Evolutionary conservation across 176 grass and related monocot species (phyloP), one percentile per base, ranked within the genome.

Genomic region (Canna indica): DNA sequence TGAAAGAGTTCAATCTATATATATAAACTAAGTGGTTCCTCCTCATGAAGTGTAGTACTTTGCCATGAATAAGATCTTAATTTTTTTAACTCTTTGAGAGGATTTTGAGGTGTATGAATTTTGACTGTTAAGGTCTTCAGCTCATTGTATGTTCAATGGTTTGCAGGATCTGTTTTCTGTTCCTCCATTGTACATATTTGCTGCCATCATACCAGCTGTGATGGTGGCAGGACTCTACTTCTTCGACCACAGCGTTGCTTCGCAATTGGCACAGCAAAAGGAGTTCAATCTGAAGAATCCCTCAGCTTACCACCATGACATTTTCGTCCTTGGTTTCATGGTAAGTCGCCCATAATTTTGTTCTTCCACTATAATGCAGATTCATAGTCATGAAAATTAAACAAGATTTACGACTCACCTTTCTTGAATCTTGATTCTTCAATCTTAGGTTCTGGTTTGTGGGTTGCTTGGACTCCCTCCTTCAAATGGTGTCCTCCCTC

Each of bases 191-290:
- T 99, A 99, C 71, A 99, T 99, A 79, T 90, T 99, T 71, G 82
- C 82, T 7, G 94, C 94, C 65, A 81, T 93, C 57, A 28, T 99
- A 60, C 94, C 94, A 64, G 90, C 94, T 58, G 32, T 85, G 75
- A 99, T 99, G 94, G 84, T 99, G 58, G 75, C 94, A 28, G 94
- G 94, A 32, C 84, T 99, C 54, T 99, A 93, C 75, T 99, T 99
- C 81, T 99, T 99, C 73, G 94, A 99, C 71, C 94, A 99, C 48
- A 86, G 86, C 24, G 94, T 99, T 41, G 89, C 94, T 80, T 90
- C 94, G 33, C 90, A 93, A 61, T 63, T 99, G 82, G 94, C 94
- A 36, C 94, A 99, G 70, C 94, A 99, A 69, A 88, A 90, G 52
- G 89, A 99, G 35, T 99, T 90, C 52, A 99, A 99, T 87, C 80